These are phyloP conservation scores for Elsinoe batatas DNA, from an alignment of 2,329 filamentous ascomycete genomes.

Conservation along the genomic window DNA sequence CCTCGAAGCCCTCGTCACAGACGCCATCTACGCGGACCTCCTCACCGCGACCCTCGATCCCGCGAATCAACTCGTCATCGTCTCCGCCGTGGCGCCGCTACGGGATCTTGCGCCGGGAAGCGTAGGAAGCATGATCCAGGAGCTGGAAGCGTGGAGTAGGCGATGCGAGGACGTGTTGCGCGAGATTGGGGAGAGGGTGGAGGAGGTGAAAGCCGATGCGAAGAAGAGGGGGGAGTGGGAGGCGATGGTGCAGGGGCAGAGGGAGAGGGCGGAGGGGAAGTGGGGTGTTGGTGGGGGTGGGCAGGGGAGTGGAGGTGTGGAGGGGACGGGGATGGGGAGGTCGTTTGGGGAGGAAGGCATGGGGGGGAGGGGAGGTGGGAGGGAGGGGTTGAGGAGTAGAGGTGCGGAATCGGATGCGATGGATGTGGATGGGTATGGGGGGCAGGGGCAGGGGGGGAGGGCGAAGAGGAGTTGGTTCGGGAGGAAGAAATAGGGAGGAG, in stretches of 20 bases:
- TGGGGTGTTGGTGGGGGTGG: conserved; percentile 18
- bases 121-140: conserved; percentile 56
- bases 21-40: conserved; percentile 77
- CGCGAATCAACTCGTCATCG: conserved; percentile 59
- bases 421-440: conserved; percentile 27
- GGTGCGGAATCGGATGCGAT: conserved; percentile 21
- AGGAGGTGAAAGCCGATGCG: conserved; percentile 46
- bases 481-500: neutral
- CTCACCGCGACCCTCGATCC: conserved; percentile 77
- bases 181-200: conserved; percentile 68
- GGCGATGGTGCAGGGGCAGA: conserved; percentile 32
- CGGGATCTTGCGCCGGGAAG: conserved; percentile 72
- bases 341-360: conserved; percentile 20
- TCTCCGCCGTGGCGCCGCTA: conserved; percentile 72
- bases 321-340: neutral
- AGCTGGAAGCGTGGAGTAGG: conserved; percentile 65
- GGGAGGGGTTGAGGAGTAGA: conserved; percentile 1
- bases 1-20: conserved; percentile 78
- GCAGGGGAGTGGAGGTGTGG: conserved; percentile 14
- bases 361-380: conserved; percentile 13
- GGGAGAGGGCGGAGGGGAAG: conserved; percentile 25
- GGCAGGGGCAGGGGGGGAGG: neutral
- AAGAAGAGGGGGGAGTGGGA: conserved; percentile 33
- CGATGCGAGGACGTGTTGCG: conserved; percentile 65
- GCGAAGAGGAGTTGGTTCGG: conserved; percentile 16